phyloP scores from a whole-genome alignment of 2,329 filamentous ascomycete species.

The Phaeosphaeriaceae sp. region DNA sequence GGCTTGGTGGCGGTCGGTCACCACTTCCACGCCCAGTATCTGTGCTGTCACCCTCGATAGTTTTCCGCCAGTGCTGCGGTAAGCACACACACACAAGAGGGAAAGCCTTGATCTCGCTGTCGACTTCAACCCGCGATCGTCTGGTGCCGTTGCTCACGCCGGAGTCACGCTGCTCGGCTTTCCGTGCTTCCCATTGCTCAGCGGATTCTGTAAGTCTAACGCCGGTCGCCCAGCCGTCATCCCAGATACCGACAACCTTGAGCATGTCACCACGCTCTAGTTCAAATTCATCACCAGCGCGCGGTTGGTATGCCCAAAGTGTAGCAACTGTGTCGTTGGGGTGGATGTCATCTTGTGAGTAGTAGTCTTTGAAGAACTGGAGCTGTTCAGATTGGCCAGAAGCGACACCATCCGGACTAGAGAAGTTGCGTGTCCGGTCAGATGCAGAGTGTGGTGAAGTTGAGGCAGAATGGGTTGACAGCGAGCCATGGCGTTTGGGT shows the following conservation, averaged over 20 bases:
- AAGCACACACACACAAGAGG: constrained; percentile 95
- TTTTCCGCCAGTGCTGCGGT: constrained; percentile 95
- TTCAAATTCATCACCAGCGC: constrained; percentile 90
- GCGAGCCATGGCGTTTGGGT: constrained; percentile 79
- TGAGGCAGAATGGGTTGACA: constrained; percentile 81
- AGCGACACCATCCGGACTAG: constrained; percentile 80
- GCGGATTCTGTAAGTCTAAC: constrained; percentile 80
- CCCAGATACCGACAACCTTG: constrained; percentile 98
- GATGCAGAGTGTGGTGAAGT: constrained; percentile 70
- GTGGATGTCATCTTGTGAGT: constrained; percentile 94
- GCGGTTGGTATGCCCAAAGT: constrained; percentile 95
- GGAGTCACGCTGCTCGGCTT: constrained; percentile 84
- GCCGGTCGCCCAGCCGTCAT: constrained; percentile 98
- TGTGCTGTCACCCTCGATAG: constrained; percentile 80
- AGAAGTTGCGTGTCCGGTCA: constrained; percentile 67
- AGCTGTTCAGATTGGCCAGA: constrained; percentile 96
- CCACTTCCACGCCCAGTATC: constrained; percentile 39
- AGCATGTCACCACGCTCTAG: constrained; percentile 97
- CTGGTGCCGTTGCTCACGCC: constrained; percentile 82
- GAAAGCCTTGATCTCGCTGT: constrained; percentile 95
- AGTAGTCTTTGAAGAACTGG: constrained; percentile 98
- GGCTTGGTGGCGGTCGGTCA: constrained; percentile 41
- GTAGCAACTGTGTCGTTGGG: constrained; percentile 88
- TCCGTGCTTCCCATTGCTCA: constrained; percentile 84
- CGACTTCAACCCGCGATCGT: constrained; percentile 37